Conservation (phyloP, 1,139 yeast genomes). For the Taiozyma sp. region DNA sequence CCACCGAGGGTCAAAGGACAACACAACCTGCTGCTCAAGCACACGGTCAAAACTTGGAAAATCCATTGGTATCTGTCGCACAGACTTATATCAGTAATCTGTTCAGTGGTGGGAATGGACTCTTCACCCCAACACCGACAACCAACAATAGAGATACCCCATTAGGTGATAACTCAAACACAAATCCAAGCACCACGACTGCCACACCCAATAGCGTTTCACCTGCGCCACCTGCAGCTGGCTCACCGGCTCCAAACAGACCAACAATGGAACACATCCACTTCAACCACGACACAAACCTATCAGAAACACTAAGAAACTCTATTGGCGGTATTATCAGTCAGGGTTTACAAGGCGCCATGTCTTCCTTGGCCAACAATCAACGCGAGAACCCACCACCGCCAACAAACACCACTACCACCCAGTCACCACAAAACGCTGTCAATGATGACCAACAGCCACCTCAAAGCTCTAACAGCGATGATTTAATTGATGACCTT, state of each 20-base stretch:
- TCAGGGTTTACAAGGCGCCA: not conserved
- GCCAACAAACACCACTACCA: not conserved
- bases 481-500: constrained; percentile 1
- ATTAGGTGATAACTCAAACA: not conserved
- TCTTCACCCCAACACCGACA: not conserved
- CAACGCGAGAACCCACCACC: not conserved
- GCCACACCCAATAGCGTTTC: not conserved
- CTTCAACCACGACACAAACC: not conserved
- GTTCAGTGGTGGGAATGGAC: not conserved
- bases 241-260: not conserved
- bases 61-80: not conserved
- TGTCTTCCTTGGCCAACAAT: not conserved
- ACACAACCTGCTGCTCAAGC: not conserved
- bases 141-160: not conserved
- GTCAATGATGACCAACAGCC: not conserved
- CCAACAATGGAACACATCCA: not conserved
- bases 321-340: not conserved
- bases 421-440: not conserved
- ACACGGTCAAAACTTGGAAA: not conserved
- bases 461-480: not conserved
- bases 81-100: not conserved
- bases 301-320: not conserved
- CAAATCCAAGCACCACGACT: not conserved
- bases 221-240: not conserved
- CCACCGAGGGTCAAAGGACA: not conserved